Evolutionary conservation across 2,329 filamentous ascomycete genomes (phyloP).

Genomic region (Colletotrichum sp.): DNA sequence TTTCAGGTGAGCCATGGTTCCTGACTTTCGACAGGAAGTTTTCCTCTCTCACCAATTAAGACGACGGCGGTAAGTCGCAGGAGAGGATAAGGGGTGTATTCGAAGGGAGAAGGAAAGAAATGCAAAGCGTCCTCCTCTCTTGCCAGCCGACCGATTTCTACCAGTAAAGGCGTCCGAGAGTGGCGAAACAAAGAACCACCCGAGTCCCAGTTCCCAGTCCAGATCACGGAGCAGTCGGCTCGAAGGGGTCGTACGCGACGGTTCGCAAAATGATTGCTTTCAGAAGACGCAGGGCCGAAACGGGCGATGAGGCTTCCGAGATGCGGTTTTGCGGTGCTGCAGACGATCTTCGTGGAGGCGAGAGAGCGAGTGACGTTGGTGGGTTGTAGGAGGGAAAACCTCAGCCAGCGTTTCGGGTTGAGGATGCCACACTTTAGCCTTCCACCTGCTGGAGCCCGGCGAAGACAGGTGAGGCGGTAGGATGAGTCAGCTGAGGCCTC

Average conservation of each 20-base stretch:
- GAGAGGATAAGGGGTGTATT: not conserved
- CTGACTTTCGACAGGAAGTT: constrained; percentile 18
- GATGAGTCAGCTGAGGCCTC: constrained; percentile 13
- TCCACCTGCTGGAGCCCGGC: not conserved
- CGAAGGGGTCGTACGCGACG: constrained; percentile 29
- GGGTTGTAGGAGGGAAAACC: constrained; percentile 24
- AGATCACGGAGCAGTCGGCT: constrained; percentile 42
- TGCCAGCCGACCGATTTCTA: constrained; percentile 31
- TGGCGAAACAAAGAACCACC: constrained; percentile 23
- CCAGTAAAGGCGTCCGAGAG: constrained; percentile 68
- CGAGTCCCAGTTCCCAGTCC: constrained; percentile 36
- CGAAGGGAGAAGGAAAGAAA: not conserved
- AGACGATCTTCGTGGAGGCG: constrained; percentile 37
- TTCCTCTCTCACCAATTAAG: constrained; percentile 19
- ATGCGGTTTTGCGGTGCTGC: constrained; percentile 24
- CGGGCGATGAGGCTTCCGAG: constrained; percentile 4
- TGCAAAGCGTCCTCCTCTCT: not conserved
- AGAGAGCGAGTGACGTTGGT: constrained; percentile 33
- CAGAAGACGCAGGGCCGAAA: constrained; percentile 17
- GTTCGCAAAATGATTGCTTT: constrained; percentile 15
- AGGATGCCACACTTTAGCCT: constrained; percentile 1
- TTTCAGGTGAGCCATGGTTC: constrained; percentile 14
- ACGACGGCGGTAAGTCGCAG: not conserved
- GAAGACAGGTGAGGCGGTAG: not conserved
- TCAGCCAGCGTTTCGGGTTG: constrained; percentile 9